A percentile compares a stretch with the other conserved stretches of the same genome.
These are phyloP conservation scores for Carex myosuroides DNA, from an alignment of 176 grass and related monocot species.

Conservation along the genomic window DNA sequence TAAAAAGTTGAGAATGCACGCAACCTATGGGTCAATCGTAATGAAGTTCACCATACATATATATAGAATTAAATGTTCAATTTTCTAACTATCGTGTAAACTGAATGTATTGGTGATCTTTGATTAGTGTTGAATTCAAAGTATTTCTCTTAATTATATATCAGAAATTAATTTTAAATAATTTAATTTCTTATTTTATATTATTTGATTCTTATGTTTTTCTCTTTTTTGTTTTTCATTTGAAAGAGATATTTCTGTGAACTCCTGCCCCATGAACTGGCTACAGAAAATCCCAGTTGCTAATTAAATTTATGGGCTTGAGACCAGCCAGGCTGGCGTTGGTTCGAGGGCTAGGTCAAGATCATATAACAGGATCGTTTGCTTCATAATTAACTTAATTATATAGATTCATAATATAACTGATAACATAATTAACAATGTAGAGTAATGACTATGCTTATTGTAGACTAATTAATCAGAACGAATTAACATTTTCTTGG, in stretches of 20 bases:
- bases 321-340: conserved; percentile 9
- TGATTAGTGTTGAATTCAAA: conserved; percentile 9
- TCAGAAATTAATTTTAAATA: background rate
- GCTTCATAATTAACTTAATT: background rate
- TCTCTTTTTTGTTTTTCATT: background rate
- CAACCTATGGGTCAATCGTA: background rate
- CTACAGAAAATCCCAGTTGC: background rate
- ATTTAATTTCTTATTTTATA: background rate
- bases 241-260: background rate
- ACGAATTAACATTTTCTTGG: background rate
- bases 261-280: background rate
- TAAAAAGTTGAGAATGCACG: background rate
- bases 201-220: background rate
- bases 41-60: background rate
- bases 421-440: background rate
- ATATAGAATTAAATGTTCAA: background rate
- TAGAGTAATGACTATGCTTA: no score
- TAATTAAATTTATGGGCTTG: background rate
- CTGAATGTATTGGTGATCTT: background rate
- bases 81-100: conserved; percentile 10
- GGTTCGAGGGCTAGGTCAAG: conserved; percentile 15
- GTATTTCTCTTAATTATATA: background rate
- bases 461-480: background rate
- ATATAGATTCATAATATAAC: background rate
- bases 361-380: background rate